Conservation (phyloP, 768 basidiomycete species). For the Gymnopilus junonius region DNA sequence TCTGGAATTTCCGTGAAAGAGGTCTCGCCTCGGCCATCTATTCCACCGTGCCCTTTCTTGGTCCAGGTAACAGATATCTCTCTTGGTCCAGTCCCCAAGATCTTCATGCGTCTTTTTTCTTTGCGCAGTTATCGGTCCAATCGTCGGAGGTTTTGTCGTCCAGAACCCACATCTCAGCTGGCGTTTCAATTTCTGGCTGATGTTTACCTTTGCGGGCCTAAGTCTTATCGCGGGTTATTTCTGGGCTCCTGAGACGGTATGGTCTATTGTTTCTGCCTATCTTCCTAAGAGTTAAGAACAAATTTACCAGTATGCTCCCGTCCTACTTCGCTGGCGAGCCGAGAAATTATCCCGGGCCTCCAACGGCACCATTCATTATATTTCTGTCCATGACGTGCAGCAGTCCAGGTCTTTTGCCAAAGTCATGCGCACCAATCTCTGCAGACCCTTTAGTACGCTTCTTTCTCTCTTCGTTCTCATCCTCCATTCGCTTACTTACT, state of each 20-base stretch:
- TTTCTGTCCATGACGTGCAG: constrained; percentile 52
- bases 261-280: background rate
- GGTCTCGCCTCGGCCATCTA: constrained; percentile 64
- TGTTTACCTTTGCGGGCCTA: constrained; percentile 55
- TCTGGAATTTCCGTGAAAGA: constrained; percentile 63
- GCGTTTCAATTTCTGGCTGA: constrained; percentile 70
- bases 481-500: constrained; percentile 2
- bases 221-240: constrained; percentile 51
- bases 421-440: constrained; percentile 52
- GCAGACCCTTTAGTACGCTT: constrained; percentile 56
- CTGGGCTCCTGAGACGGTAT: constrained; percentile 60
- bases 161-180: constrained; percentile 53
- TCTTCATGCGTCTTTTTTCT: background rate
- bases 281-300: background rate
- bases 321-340: constrained; percentile 59
- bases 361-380: constrained; percentile 44
- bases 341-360: constrained; percentile 44
- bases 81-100: background rate
- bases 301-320: constrained; percentile 58
- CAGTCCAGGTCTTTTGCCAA: constrained; percentile 45
- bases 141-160: constrained; percentile 68
- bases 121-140: constrained; percentile 70
- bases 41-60: constrained; percentile 60
- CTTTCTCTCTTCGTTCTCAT: background rate
- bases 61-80: constrained; percentile 45